Conservation (phyloP, 2,329 filamentous ascomycete species). For the Myrmaecium sp. region DNA sequence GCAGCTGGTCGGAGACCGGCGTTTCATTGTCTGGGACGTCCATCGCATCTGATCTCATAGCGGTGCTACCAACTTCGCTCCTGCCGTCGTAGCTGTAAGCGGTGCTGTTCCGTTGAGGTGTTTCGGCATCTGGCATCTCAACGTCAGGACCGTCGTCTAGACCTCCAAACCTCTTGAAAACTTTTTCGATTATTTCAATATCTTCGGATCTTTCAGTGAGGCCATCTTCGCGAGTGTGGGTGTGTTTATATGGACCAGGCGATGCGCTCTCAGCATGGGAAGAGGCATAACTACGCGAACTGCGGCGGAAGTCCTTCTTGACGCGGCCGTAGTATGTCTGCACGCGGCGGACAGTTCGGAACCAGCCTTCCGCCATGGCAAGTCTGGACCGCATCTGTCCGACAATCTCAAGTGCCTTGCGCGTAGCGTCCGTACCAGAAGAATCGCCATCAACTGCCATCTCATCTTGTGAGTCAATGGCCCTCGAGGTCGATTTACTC, state of each 20-base stretch:
- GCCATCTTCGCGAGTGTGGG: conserved; percentile 27
- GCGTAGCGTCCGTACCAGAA: conserved; percentile 26
- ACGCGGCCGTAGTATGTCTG: conserved; percentile 35
- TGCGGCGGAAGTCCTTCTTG: conserved; percentile 30
- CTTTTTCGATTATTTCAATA: conserved; percentile 28
- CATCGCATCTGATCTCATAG: conserved; percentile 16
- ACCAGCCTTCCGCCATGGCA: conserved; percentile 41
- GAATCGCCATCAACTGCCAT: conserved; percentile 4
- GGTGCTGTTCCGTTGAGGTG: conserved; percentile 7
- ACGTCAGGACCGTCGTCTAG: conserved; percentile 15
- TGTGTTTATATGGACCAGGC: conserved; percentile 15
- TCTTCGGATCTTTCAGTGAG: conserved; percentile 38
- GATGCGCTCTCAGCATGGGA: conserved; percentile 16
- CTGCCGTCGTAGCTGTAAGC: conserved; percentile 2
- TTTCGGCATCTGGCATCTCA: conserved; percentile 17
- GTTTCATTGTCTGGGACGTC: conserved; percentile 6
- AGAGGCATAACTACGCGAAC: conserved; percentile 11
- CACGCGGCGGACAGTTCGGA: conserved; percentile 36
- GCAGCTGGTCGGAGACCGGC: conserved; percentile 5
- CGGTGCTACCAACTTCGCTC: conserved; percentile 7
- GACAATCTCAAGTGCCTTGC: conserved; percentile 33
- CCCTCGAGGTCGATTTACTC: conserved; percentile 6
- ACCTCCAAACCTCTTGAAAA: conserved; percentile 18
- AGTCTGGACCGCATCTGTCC: conserved; percentile 34
- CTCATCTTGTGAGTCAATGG: conserved; percentile 6